Conservation (phyloP, 768 basidiomycete species). For the Tylopilus plumbeoviolaceoides region DNA sequence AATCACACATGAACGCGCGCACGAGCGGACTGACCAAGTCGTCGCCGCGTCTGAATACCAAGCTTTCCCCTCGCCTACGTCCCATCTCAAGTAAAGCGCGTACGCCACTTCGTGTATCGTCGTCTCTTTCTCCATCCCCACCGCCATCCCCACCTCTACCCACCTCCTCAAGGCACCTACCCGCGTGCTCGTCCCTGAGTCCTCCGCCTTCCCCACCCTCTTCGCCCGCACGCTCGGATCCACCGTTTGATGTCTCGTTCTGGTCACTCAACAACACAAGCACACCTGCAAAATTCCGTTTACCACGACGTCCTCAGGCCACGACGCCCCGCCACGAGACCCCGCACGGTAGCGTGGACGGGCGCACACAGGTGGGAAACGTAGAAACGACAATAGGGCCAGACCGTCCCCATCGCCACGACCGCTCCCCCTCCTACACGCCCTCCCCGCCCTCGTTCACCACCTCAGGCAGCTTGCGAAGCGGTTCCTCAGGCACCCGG, state of each 20-base stretch:
- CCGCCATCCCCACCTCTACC: neutral
- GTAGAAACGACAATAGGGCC: too few relatives aligned
- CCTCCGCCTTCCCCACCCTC: conserved; percentile 8
- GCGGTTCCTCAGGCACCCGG: neutral
- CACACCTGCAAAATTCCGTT: conserved; percentile 25
- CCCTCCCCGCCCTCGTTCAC: conserved; percentile 17
- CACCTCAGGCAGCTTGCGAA: neutral
- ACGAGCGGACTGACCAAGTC: neutral
- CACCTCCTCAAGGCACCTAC: neutral
- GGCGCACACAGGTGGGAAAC: too few relatives aligned
- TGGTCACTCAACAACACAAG: conserved; percentile 24
- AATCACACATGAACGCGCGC: neutral
- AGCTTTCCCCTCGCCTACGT: neutral
- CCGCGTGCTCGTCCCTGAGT: neutral
- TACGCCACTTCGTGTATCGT: neutral
- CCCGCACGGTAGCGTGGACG: too few relatives aligned
- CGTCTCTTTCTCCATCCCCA: neutral
- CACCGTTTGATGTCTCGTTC: conserved; percentile 24
- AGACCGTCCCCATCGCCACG: neutral
- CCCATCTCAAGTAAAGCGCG: neutral
- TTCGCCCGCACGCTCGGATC: conserved; percentile 7
- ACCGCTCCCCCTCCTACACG: conserved; percentile 16
- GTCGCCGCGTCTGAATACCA: neutral
- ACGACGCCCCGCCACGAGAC: neutral
- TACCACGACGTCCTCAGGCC: neutral